Evolutionary conservation across 2,329 filamentous ascomycete genomes (phyloP).

Genomic region (Colletotrichum agaves): DNA sequence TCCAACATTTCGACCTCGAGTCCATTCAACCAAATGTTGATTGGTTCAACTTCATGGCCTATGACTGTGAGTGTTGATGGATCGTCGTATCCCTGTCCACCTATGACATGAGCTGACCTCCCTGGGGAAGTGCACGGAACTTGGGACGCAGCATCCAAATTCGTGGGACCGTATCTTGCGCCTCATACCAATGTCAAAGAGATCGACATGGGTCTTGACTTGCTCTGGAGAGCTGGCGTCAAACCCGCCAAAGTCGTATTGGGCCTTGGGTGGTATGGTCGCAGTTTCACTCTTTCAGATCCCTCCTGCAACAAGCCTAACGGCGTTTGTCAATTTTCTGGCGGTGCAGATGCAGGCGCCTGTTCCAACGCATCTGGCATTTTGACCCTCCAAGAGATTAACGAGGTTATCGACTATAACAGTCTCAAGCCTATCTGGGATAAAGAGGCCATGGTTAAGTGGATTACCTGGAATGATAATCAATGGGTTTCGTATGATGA

Average conservation of each 20-base stretch:
- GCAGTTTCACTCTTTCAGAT: constrained; percentile 44
- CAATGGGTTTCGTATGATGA: neutral
- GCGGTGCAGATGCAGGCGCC: constrained; percentile 41
- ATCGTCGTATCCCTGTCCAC: too few relatives aligned
- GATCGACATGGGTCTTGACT: constrained; percentile 54
- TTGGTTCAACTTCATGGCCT: constrained; percentile 42
- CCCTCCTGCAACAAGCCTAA: constrained; percentile 41
- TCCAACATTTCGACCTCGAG: constrained; percentile 17
- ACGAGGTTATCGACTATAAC: constrained; percentile 41
- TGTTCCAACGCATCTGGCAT: constrained; percentile 43
- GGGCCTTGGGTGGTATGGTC: constrained; percentile 59
- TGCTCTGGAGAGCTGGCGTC: constrained; percentile 60
- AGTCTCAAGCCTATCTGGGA: neutral
- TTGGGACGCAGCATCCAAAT: constrained; percentile 54
- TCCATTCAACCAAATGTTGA: constrained; percentile 38
- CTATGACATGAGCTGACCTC: too few relatives aligned
- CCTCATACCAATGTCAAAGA: constrained; percentile 50
- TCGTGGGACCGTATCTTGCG: constrained; percentile 45
- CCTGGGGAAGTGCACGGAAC: constrained; percentile 51
- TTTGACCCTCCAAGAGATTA: constrained; percentile 43
- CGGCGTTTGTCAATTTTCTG: constrained; percentile 46
- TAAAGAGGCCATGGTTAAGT: neutral
- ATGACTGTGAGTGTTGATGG: too few relatives aligned
- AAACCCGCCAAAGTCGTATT: constrained; percentile 53
- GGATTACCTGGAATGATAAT: neutral